Conservation (phyloP, 2,329 filamentous ascomycete genomes). For the Thelonectria discophora region DNA sequence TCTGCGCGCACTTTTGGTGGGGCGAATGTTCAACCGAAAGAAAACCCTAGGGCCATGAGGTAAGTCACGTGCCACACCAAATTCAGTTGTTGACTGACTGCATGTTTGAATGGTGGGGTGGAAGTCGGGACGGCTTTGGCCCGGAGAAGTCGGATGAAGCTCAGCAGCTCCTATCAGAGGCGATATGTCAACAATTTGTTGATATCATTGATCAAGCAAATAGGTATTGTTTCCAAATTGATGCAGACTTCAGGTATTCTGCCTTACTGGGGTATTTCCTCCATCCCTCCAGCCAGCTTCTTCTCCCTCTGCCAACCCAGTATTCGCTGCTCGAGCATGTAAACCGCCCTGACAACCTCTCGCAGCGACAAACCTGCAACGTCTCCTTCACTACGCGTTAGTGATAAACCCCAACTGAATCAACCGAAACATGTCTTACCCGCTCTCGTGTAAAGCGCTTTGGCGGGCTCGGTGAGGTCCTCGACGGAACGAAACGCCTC, state of each 20-base stretch:
- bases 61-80: constrained; percentile 43
- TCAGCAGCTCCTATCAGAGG: not conserved
- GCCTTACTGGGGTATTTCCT: not conserved
- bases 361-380: constrained; percentile 47
- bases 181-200: not conserved
- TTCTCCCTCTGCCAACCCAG: constrained; percentile 45
- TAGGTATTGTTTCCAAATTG: not conserved
- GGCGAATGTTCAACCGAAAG: constrained; percentile 46
- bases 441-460: constrained; percentile 45
- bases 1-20: constrained; percentile 57
- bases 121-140: no score
- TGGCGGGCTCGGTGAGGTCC: constrained; percentile 45
- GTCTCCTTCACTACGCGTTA: constrained; percentile 38
- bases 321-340: constrained; percentile 51
- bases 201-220: not conserved
- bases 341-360: constrained; percentile 48
- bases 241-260: not conserved
- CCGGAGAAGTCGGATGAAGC: no score
- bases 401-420: not conserved
- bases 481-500: constrained; percentile 45
- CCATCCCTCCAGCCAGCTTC: constrained; percentile 1
- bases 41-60: constrained; percentile 51
- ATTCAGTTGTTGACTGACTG: not conserved
- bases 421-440: constrained; percentile 37
- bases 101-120: not conserved